Base-by-base conservation (phyloP, 2,329 filamentous ascomycete species). In the Aspergillus carbonarius region DNA sequence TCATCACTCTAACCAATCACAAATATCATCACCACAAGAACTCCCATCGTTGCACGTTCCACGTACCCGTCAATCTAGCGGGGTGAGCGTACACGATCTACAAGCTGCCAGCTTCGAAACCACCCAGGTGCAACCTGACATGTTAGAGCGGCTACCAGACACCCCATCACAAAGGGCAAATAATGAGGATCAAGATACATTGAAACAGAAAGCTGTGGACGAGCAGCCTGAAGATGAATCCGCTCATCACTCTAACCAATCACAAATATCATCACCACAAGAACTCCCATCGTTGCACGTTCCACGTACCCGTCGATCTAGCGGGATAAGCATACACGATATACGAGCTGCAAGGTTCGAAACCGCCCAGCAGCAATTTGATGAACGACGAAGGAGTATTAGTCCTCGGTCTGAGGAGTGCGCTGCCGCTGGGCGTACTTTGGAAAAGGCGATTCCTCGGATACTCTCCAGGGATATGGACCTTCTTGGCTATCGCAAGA, bases 401-500 rank as follows among this genome's bases (percentile, higher is more conserved):
- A 76, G 70, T 57, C 74, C 73, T 25, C 69, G 74, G 32, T 76
- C 74, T 1, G 75, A 76, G 44, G 74, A 78, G 55, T 70, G 71
- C 12, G 63, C 50, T 5, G 72, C 73, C 58, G 75, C 74, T 5
- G 67, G 65, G 46, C 71, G 74, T 46, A 76, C 77, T 68, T 68
- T 79, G 18, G 68, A 68, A 46, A 76, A 74, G 50, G 76, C 70
- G 1, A 71, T 77, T 12, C 62, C 63, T 42, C 71, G 72, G 27
- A 76, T 79, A 30, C 66, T 63, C 18, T 67, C 71, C 0, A 69
- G 70, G 25, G 68, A 65, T 2, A 72, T 79, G 60, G 76, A 78
- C 54, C 72, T 77, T 18, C 72, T 73, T 39, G 76, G 74, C 25
- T 78, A 78, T 58, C 72, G 76, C 7, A 78, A 78, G 58, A 62